Evolutionary conservation across 2,329 filamentous ascomycete genomes (phyloP).

Genomic region (Trichothecium roseum): DNA sequence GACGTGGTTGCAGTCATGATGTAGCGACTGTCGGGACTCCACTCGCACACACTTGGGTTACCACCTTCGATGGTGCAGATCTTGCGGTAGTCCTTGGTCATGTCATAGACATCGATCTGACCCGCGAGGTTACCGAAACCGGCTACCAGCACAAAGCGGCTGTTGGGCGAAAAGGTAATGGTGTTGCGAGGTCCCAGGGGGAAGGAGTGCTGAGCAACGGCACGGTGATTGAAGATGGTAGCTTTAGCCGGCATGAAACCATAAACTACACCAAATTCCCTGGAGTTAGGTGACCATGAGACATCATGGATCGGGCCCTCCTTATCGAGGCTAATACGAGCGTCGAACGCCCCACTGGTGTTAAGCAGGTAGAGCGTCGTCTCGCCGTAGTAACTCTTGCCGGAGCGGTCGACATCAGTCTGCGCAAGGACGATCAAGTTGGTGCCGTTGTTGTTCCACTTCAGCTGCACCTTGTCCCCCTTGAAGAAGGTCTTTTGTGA

Average conservation of each 20-base stretch:
- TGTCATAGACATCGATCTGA: conserved; percentile 94
- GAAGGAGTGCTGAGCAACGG: conserved; percentile 74
- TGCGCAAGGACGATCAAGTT: conserved; percentile 90
- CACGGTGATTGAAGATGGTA: conserved; percentile 91
- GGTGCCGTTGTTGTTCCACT: conserved; percentile 92
- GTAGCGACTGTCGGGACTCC: conserved; percentile 92
- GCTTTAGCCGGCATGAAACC: conserved; percentile 99
- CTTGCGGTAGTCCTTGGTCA: conserved; percentile 89
- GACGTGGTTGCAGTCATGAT: conserved; percentile 98
- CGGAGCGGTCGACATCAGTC: conserved; percentile 95
- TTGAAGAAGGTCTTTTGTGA: conserved; percentile 99
- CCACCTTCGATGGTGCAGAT: conserved; percentile 88
- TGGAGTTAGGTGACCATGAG: conserved; percentile 95
- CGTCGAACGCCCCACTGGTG: conserved; percentile 84
- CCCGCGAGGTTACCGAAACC: conserved; percentile 96
- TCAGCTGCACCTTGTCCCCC: conserved; percentile 95
- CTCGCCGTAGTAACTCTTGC: conserved; percentile 99
- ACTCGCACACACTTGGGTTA: conserved; percentile 92
- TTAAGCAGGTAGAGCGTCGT: conserved; percentile 93
- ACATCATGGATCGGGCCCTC: conserved; percentile 97
- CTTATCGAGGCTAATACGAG: conserved; percentile 85
- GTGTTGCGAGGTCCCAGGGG: conserved; percentile 85
- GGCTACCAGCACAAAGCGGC: conserved; percentile 84
- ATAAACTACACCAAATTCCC: conserved; percentile 95
- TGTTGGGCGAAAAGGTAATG: conserved; percentile 86